Conservation (phyloP, 1,139 yeast species). For the Pichia sp. region DNA sequence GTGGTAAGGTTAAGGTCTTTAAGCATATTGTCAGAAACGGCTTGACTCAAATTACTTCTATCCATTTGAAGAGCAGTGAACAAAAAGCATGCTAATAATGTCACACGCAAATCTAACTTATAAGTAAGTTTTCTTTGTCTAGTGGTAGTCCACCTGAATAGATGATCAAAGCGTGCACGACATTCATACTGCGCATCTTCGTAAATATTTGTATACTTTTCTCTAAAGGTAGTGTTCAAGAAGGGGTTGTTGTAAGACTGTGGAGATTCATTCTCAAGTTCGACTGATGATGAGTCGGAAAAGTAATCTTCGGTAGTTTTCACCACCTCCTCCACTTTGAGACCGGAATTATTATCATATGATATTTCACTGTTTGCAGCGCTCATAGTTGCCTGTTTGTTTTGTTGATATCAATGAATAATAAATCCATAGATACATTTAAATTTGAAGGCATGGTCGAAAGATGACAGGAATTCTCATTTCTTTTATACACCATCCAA, state of each 20-base stretch:
- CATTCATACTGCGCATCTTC: conserved; percentile 39
- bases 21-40: conserved; percentile 42
- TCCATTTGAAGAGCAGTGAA: conserved; percentile 47
- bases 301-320: background rate
- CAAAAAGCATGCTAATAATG: conserved; percentile 42
- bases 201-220: conserved; percentile 34
- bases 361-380: too few relatives aligned
- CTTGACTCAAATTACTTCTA: conserved; percentile 43
- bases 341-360: background rate
- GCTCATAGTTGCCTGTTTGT: background rate
- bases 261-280: conserved; percentile 5
- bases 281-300: background rate
- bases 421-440: too few relatives aligned
- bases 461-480: too few relatives aligned
- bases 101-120: conserved; percentile 39
- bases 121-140: conserved; percentile 32
- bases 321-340: background rate
- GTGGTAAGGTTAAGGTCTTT: conserved; percentile 38
- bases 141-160: conserved; percentile 40
- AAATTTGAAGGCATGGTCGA: too few relatives aligned
- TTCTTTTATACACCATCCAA: too few relatives aligned
- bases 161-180: conserved; percentile 36
- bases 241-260: conserved; percentile 23
- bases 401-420: too few relatives aligned
- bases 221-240: conserved; percentile 35